These are phyloP conservation scores for Hygrocybe coccinea DNA, from an alignment of 768 basidiomycete species.

Conservation along the genomic window DNA sequence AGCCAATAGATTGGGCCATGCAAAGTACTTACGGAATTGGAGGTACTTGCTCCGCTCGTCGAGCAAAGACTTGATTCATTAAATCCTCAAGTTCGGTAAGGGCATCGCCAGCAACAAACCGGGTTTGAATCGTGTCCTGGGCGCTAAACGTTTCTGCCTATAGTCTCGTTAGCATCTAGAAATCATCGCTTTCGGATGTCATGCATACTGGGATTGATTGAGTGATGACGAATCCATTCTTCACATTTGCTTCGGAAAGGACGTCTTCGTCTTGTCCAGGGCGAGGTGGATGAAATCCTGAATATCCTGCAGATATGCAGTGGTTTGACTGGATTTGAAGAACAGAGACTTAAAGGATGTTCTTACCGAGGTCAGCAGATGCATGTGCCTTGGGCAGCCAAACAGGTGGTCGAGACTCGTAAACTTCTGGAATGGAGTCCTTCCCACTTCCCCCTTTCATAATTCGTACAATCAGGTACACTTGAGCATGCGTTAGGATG, in stretches of 20 bases:
- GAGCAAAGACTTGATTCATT: conserved; percentile 70
- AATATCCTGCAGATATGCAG: conserved; percentile 49
- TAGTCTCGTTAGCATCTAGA: background rate
- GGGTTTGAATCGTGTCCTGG: conserved; percentile 47
- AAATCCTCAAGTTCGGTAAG: conserved; percentile 63
- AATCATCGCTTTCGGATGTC: background rate
- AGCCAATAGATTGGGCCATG: background rate
- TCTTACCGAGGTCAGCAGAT: conserved; percentile 64
- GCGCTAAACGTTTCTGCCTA: conserved; percentile 65
- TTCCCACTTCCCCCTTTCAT: conserved; percentile 5
- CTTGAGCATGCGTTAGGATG: background rate
- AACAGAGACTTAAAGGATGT: background rate
- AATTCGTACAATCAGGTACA: background rate
- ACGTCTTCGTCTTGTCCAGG: conserved; percentile 72
- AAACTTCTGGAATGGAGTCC: conserved; percentile 28
- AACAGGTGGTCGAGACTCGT: conserved; percentile 61
- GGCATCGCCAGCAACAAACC: conserved; percentile 47
- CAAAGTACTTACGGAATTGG: conserved; percentile 53
- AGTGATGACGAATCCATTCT: conserved; percentile 55
- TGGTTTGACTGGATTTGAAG: background rate
- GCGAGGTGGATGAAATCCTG: conserved; percentile 71
- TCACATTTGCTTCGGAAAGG: conserved; percentile 58
- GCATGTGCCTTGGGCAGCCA: conserved; percentile 70
- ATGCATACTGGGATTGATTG: conserved; percentile 54
- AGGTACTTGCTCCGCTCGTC: conserved; percentile 53